phyloP scores from a whole-genome alignment of 768 basidiomycete genomes.

The Daedalea quercina region DNA sequence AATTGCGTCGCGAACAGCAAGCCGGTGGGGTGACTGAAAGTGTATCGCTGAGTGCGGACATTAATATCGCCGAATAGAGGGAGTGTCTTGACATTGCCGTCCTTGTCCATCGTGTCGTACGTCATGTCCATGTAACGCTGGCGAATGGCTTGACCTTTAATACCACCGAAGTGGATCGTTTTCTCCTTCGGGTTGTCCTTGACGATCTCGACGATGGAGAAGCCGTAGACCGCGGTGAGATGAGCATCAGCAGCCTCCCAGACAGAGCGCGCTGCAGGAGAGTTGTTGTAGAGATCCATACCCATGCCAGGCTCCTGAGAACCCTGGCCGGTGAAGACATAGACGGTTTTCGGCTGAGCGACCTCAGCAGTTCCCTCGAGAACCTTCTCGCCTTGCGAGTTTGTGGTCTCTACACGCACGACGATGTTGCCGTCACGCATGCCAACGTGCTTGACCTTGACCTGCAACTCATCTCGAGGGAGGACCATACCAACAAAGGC shows the following conservation, averaged over 20 bases:
- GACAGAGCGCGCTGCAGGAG: slow-evolving; percentile 90
- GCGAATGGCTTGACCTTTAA: slow-evolving; percentile 97
- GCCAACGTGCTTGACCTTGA: slow-evolving; percentile 82
- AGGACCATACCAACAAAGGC: slow-evolving; percentile 97
- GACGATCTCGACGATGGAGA: slow-evolving; percentile 98
- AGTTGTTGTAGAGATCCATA: slow-evolving; percentile 93
- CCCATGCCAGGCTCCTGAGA: slow-evolving; percentile 99
- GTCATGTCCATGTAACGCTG: slow-evolving; percentile 99
- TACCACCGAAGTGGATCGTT: slow-evolving; percentile 98
- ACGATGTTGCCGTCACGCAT: slow-evolving; percentile 94
- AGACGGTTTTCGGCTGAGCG: slow-evolving; percentile 85
- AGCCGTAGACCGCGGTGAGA: slow-evolving; percentile 90
- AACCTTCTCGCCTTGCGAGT: slow-evolving; percentile 84
- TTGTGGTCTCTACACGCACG: slow-evolving; percentile 81
- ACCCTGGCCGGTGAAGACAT: slow-evolving; percentile 98
- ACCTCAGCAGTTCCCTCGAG: slow-evolving; percentile 91
- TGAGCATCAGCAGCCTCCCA: slow-evolving; percentile 97
- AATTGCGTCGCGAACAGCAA: slow-evolving; percentile 97
- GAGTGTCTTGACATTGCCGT: slow-evolving; percentile 91
- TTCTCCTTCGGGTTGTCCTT: slow-evolving; percentile 98
- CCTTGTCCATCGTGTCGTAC: slow-evolving; percentile 95
- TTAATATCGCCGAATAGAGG: slow-evolving; percentile 96
- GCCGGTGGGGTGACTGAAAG: slow-evolving; percentile 95
- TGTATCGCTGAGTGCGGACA: slow-evolving; percentile 90
- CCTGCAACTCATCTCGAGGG: slow-evolving; percentile 79